A percentile compares a stretch with the other conserved stretches of the same genome.
Conservation (phyloP, 2,329 filamentous ascomycete genomes). For the Pseudocercospora fuligena region DNA sequence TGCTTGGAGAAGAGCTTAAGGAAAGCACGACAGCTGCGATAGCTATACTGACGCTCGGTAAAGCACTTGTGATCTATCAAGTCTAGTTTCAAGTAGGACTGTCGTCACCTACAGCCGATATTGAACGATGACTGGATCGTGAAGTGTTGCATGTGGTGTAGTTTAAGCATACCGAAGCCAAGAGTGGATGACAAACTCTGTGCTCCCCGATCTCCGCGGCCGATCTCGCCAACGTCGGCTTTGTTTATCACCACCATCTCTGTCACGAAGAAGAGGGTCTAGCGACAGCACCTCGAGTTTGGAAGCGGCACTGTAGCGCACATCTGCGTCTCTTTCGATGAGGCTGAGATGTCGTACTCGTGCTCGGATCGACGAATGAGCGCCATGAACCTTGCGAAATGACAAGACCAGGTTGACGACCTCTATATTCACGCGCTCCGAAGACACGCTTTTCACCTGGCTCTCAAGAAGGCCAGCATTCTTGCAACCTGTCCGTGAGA, state of each 20-base stretch:
- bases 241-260: not conserved
- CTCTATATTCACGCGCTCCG: too few species aligned
- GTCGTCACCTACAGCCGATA: not conserved
- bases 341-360: too few species aligned
- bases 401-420: too few species aligned
- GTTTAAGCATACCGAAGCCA: not conserved
- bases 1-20: not conserved
- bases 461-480: too few species aligned
- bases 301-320: too few species aligned
- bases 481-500: too few species aligned
- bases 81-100: not conserved
- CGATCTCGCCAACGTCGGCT: not conserved
- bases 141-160: not conserved
- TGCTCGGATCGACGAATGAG: too few species aligned
- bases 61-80: not conserved
- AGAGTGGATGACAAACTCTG: not conserved
- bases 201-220: not conserved
- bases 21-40: not conserved
- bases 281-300: too few species aligned
- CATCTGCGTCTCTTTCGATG: too few species aligned
- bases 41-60: not conserved
- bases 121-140: not conserved
- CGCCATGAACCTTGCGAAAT: too few species aligned
- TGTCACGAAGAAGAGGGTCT: too few species aligned
- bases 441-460: too few species aligned